phyloP scores from a whole-genome alignment of 768 basidiomycete species.

The Xerocomellus chrysenteron region DNA sequence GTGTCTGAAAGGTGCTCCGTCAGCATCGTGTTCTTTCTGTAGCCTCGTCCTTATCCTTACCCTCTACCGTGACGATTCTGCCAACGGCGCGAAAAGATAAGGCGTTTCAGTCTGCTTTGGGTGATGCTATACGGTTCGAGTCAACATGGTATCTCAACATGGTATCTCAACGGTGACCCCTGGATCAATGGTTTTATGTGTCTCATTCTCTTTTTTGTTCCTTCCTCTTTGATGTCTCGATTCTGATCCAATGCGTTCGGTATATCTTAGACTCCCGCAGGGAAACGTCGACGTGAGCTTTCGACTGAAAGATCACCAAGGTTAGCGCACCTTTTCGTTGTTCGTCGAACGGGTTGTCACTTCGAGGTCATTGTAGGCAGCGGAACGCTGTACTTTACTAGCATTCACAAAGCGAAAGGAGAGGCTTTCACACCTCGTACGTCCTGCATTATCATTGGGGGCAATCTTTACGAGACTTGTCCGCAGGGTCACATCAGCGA shows the following conservation, averaged over 20 bases:
- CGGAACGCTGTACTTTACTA: conserved; percentile 82
- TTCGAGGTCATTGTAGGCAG: conserved; percentile 41
- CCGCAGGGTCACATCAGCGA: conserved; percentile 59
- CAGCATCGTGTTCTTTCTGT: too few relatives aligned
- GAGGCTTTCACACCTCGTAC: conserved; percentile 64
- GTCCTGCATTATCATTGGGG: neutral
- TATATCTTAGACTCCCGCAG: conserved; percentile 72
- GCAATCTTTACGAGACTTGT: neutral
- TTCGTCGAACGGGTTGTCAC: neutral
- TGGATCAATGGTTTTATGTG: conserved; percentile 65
- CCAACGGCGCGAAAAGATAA: conserved; percentile 54
- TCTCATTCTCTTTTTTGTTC: conserved; percentile 17
- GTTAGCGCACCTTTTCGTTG: conserved; percentile 34
- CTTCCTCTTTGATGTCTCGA: neutral
- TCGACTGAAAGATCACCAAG: conserved; percentile 69
- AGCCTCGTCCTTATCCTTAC: too few relatives aligned
- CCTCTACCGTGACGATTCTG: too few relatives aligned
- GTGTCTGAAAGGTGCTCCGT: too few relatives aligned
- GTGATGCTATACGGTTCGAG: conserved; percentile 49
- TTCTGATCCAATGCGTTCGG: neutral
- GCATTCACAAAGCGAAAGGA: conserved; percentile 75
- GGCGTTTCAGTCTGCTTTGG: conserved; percentile 52
- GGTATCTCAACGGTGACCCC: conserved; percentile 75
- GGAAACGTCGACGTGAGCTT: conserved; percentile 80
- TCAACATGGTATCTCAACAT: too few relatives aligned